Percentiles rank a stretch among this genome's conserved stretches.
Evolutionary conservation across 2,329 filamentous ascomycete species (phyloP).

Genomic region (Plenodomus lindquistii): DNA sequence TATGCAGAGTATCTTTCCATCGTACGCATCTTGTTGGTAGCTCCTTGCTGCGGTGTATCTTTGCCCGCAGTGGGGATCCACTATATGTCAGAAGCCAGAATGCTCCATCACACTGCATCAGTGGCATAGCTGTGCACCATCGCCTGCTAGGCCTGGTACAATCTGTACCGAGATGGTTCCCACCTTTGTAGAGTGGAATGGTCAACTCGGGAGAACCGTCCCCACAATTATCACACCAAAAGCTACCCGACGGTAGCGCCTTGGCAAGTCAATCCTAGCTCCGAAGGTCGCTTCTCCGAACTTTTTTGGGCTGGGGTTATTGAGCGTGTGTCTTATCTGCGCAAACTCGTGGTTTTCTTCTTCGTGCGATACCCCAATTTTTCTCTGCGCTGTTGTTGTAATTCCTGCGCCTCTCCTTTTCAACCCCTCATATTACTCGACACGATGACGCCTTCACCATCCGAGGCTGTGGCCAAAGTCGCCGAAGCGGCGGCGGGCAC

Average conservation of each 20-base stretch:
- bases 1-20: too few species aligned
- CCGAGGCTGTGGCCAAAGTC: conserved; percentile 35
- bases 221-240: background rate
- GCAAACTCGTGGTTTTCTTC: background rate
- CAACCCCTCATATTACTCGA: background rate
- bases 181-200: too few species aligned
- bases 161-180: too few species aligned
- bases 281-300: conserved; percentile 12
- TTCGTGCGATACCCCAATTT: conserved; percentile 8
- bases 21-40: too few species aligned
- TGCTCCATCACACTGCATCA: too few species aligned
- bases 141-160: too few species aligned
- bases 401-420: conserved; percentile 1
- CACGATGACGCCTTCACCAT: conserved; percentile 35
- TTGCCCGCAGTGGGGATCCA: too few species aligned
- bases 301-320: conserved; percentile 9
- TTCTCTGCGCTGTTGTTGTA: conserved; percentile 12
- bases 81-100: too few species aligned
- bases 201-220: too few species aligned
- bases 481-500: conserved; percentile 33
- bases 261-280: conserved; percentile 11
- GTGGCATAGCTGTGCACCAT: too few species aligned
- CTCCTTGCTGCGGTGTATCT: too few species aligned
- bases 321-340: conserved; percentile 3
- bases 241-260: background rate